Evolutionary conservation across 176 grass and related monocot species (phyloP).

Genomic region (Typha latifolia): DNA sequence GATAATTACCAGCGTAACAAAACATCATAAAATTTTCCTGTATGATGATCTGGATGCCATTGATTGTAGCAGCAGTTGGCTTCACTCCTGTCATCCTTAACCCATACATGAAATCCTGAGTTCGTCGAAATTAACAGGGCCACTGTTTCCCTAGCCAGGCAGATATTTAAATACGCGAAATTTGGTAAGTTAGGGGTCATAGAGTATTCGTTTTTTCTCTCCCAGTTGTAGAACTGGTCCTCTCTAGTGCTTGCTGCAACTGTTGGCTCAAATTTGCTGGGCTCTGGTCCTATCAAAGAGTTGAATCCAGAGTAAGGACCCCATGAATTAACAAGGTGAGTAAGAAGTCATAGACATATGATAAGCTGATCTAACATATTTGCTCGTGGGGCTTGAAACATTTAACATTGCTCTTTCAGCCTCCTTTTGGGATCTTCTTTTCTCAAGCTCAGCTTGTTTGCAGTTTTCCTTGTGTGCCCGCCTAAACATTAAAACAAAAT

Average conservation of each 20-base stretch:
- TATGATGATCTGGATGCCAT: too few relatives aligned
- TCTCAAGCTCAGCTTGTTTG: slow-evolving; percentile 90
- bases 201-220: slow-evolving; percentile 44
- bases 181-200: slow-evolving; percentile 27
- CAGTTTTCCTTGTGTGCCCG: slow-evolving; percentile 85
- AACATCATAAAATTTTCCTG: too few relatives aligned
- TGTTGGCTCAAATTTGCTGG: slow-evolving; percentile 52
- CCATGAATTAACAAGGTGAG: neutral
- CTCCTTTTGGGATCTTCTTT: slow-evolving; percentile 83
- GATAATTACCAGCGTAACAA: too few relatives aligned
- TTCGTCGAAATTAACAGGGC: neutral
- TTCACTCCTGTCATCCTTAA: slow-evolving; percentile 15
- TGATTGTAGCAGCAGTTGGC: slow-evolving; percentile 10
- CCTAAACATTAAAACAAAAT: slow-evolving; percentile 80
- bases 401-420: slow-evolving; percentile 67
- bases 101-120: neutral
- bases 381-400: slow-evolving; percentile 26
- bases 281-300: slow-evolving; percentile 34
- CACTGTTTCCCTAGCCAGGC: slow-evolving; percentile 3
- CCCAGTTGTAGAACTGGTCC: slow-evolving; percentile 41
- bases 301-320: neutral
- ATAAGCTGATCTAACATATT: slow-evolving; percentile 27
- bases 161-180: slow-evolving; percentile 9
- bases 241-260: slow-evolving; percentile 50
- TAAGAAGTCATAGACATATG: slow-evolving; percentile 1